phyloP scores from a whole-genome alignment of 768 basidiomycete genomes.

The Auricularia sp. region DNA sequence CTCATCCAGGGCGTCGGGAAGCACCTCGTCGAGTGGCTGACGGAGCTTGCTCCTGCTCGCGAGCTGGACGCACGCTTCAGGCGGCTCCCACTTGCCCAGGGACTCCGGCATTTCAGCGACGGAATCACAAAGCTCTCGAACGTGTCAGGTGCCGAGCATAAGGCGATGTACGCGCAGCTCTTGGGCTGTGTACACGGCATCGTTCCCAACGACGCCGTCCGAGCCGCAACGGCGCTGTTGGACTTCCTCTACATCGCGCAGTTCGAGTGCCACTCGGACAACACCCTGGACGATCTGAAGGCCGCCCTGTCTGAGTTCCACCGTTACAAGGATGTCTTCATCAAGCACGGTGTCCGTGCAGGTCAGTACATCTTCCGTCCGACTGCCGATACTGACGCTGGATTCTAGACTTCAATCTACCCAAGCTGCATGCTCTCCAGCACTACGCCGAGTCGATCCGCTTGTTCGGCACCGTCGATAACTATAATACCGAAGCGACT shows the following conservation, averaged over 20 bases:
- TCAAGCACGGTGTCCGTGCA: slow-evolving; percentile 5
- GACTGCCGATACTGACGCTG: background rate
- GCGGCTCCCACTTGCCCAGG: slow-evolving; percentile 26
- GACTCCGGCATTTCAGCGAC: slow-evolving; percentile 24
- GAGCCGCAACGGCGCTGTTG: background rate
- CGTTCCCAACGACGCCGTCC: background rate
- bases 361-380: too few relatives aligned
- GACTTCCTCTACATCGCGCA: slow-evolving; percentile 1
- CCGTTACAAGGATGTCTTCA: slow-evolving; percentile 3
- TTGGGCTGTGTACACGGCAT: background rate
- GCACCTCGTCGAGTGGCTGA: slow-evolving; percentile 27
- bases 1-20: slow-evolving; percentile 27
- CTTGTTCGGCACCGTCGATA: slow-evolving; percentile 15
- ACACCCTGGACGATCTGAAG: background rate
- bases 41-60: slow-evolving; percentile 13
- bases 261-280: background rate
- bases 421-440: slow-evolving; percentile 17
- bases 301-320: background rate
- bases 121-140: slow-evolving; percentile 26
- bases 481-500: slow-evolving; percentile 20
- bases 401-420: slow-evolving; percentile 16
- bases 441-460: slow-evolving; percentile 15
- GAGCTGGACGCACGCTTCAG: slow-evolving; percentile 29
- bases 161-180: slow-evolving; percentile 16
- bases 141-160: slow-evolving; percentile 27